These are phyloP conservation scores for Porcisia deanei DNA, from an alignment of 208 protist species.

Conservation along the genomic window DNA sequence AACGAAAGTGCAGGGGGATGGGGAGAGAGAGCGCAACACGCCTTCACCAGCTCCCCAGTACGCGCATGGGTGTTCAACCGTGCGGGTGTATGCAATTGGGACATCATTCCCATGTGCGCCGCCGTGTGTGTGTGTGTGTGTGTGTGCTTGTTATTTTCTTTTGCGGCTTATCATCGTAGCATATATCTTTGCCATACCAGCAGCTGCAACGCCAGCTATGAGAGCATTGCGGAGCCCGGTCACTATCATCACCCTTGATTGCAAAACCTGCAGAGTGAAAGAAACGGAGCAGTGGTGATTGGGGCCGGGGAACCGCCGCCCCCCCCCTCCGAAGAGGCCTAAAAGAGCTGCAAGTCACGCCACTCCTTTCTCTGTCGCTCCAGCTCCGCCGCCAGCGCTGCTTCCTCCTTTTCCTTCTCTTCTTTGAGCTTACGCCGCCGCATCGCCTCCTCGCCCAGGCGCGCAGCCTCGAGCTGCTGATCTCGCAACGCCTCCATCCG, in stretches of 20 bases:
- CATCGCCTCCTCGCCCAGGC: slow-evolving; percentile 75
- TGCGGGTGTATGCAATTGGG: no score
- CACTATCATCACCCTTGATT: not conserved
- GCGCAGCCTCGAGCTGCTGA: slow-evolving; percentile 74
- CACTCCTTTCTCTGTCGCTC: slow-evolving; percentile 85
- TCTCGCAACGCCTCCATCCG: slow-evolving; percentile 56
- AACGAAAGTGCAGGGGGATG: no score
- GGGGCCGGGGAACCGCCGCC: not conserved
- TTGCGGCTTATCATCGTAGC: not conserved
- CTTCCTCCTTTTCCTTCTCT: slow-evolving; percentile 46
- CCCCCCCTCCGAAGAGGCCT: not conserved
- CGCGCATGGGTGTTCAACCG: no score
- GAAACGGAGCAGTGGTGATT: not conserved
- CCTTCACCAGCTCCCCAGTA: no score
- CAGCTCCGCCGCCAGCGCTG: slow-evolving; percentile 62
- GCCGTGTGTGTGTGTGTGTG: not conserved
- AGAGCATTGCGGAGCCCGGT: not conserved
- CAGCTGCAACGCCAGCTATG: no score
- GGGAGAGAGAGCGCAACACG: no score
- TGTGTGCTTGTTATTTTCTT: not conserved
- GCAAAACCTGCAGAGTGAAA: not conserved
- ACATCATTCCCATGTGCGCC: not conserved
- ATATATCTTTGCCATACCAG: no score
- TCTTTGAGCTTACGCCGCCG: slow-evolving; percentile 63
- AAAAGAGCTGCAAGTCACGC: slow-evolving; percentile 75